Conservation (phyloP, 2,329 filamentous ascomycete genomes). For the Neobulgaria alba region DNA sequence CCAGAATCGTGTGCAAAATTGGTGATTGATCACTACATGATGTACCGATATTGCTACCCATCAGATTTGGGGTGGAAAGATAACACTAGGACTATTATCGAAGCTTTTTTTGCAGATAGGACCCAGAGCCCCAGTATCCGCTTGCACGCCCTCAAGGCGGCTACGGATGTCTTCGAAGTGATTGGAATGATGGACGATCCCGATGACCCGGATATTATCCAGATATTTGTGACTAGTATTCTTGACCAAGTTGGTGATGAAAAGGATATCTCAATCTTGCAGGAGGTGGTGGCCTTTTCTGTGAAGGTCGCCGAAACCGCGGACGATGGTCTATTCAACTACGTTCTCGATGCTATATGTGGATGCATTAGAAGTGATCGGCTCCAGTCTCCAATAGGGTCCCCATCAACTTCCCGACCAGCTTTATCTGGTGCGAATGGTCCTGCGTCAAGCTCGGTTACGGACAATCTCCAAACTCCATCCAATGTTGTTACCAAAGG, state of each 20-base stretch:
- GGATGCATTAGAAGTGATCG: conserved; percentile 42
- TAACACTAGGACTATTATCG: conserved; percentile 51
- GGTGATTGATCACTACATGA: conserved; percentile 58
- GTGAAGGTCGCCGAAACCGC: conserved; percentile 55
- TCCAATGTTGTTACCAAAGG: conserved; percentile 65
- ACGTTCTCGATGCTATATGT: conserved; percentile 45
- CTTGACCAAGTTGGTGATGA: conserved; percentile 54
- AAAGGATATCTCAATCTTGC: conserved; percentile 54
- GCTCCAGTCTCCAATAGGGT: conserved; percentile 33
- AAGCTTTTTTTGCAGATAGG: conserved; percentile 55
- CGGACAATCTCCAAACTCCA: conserved; percentile 35
- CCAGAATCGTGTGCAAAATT: conserved; percentile 56
- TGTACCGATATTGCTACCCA: conserved; percentile 63
- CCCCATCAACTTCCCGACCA: conserved; percentile 23
- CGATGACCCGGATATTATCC: conserved; percentile 47
- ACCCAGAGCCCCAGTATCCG: conserved; percentile 53
- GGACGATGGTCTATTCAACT: conserved; percentile 48
- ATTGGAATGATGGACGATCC: conserved; percentile 45
- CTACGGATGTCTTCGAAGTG: conserved; percentile 42
- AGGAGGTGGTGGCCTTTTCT: conserved; percentile 56
- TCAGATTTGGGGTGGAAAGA: conserved; percentile 61
- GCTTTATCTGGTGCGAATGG: conserved; percentile 15
- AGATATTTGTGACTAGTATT: conserved; percentile 51
- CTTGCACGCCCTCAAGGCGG: conserved; percentile 50
- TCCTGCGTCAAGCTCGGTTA: conserved; percentile 8